Conservation (phyloP, 2,329 filamentous ascomycete genomes). For the Zymoseptoria pseudotritici region DNA sequence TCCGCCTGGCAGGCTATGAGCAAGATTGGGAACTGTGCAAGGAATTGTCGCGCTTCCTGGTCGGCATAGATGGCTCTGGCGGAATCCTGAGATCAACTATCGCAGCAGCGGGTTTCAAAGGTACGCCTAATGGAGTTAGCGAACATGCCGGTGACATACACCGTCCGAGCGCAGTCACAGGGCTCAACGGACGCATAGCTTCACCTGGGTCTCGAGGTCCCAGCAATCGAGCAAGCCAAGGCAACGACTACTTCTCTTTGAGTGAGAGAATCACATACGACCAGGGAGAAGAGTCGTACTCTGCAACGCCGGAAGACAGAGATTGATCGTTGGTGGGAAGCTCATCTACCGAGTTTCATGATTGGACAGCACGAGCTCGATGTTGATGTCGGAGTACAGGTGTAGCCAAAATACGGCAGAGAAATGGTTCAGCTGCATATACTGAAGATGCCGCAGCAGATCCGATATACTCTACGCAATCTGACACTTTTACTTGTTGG, state of each 20-base stretch:
- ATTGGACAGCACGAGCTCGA: background rate
- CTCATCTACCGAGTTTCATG: background rate
- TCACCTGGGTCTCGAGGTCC: background rate
- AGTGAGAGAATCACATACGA: background rate
- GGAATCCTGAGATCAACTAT: conserved; percentile 68
- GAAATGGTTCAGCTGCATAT: background rate
- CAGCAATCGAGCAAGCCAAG: background rate
- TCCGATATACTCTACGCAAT: background rate
- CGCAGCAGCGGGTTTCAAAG: conserved; percentile 29
- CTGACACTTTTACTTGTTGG: conserved; percentile 7
- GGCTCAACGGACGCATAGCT: background rate
- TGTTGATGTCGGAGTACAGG: background rate
- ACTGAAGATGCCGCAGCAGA: background rate
- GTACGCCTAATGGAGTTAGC: conserved; percentile 3
- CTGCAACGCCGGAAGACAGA: background rate
- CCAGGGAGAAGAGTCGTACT: background rate
- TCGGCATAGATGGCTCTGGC: conserved; percentile 82
- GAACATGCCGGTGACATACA: background rate
- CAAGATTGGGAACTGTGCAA: conserved; percentile 94
- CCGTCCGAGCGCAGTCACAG: background rate
- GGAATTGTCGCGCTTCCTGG: conserved; percentile 88
- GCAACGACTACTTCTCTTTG: background rate
- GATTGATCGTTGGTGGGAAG: background rate
- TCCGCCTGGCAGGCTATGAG: conserved; percentile 73
- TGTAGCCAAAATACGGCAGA: too few species aligned